Percentiles rank a stretch among this genome's conserved stretches.
phyloP scores from a whole-genome alignment of 2,329 filamentous ascomycete species.

The Dothistroma pini region DNA sequence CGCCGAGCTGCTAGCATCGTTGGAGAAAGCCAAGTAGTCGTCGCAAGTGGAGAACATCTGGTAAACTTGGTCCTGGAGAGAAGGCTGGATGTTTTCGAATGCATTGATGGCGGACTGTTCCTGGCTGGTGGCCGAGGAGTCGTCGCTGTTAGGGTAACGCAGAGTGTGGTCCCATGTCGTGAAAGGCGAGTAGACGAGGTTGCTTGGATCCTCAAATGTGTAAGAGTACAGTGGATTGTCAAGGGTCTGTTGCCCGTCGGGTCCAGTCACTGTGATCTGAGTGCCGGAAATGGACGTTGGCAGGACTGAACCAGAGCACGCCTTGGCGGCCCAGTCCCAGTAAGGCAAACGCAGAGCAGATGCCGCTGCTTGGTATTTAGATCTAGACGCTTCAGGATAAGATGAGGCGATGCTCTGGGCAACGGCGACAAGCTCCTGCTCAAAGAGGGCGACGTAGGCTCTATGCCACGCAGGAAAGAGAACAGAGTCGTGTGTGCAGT shows the following conservation, averaged over 20 bases:
- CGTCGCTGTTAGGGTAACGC: slow-evolving; percentile 32
- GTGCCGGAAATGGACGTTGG: slow-evolving; percentile 25
- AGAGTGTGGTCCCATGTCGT: slow-evolving; percentile 28
- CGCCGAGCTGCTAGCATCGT: slow-evolving; percentile 27
- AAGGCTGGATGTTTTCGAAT: slow-evolving; percentile 29
- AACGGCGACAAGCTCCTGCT: slow-evolving; percentile 32
- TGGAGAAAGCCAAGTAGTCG: slow-evolving; percentile 32
- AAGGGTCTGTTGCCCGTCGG: slow-evolving; percentile 27
- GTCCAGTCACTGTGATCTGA: slow-evolving; percentile 28
- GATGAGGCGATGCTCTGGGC: slow-evolving; percentile 28
- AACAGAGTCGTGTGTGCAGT: slow-evolving; percentile 35
- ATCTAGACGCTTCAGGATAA: slow-evolving; percentile 23
- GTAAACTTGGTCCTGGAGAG: slow-evolving; percentile 34
- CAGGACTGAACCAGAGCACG: slow-evolving; percentile 20
- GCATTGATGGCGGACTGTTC: slow-evolving; percentile 18
- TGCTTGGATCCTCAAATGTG: slow-evolving; percentile 23
- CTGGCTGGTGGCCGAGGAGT: slow-evolving; percentile 22
- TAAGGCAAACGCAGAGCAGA: slow-evolving; percentile 27
- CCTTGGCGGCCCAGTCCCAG: slow-evolving; percentile 31
- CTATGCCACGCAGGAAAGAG: slow-evolving; percentile 36
- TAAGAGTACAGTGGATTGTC: slow-evolving; percentile 31
- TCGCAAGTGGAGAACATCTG: slow-evolving; percentile 32
- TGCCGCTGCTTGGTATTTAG: slow-evolving; percentile 27
- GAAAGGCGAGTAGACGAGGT: slow-evolving; percentile 31
- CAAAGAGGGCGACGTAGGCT: slow-evolving; percentile 34